Evolutionary conservation across 164 flowering plant genomes (phyloP), one percentile per base, ranked within the genome.

Genomic region (Annona cherimola): DNA sequence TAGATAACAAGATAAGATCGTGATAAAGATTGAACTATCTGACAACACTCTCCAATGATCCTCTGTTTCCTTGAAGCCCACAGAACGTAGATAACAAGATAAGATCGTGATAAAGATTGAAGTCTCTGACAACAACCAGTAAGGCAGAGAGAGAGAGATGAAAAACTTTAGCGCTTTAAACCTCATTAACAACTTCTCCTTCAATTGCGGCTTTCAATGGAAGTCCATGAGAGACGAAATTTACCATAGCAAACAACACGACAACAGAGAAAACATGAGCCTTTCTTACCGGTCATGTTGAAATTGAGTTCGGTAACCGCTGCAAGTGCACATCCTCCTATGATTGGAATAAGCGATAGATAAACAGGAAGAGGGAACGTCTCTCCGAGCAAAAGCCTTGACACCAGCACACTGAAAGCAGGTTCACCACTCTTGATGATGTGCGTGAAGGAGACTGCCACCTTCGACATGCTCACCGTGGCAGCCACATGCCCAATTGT

Each of bases 361-460:
- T 88, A 89, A 35, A 89, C 93, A 0, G 86, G 40, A 19, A 73
- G 4, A 0, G 92, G 93, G 71, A 89, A 90, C 11, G 87, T 78
- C 76, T 90, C 96, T 4, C 96, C 96, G 76, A 90, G 73, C 42
- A 90, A 60, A 74, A 88, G 79, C 76, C 89, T 84, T 9, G 95
- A 90, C 46, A 92, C 93, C 86, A 92, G 73, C 0, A 90, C 97
- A 67, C 91, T 89, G 74, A 92, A 92, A 71, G 93, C 94, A 54
- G 95, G 97, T 77, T 92, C 97, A n/a, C 86, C 90, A 75, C 92
- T 87, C 85, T 92, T 92, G 79, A 92, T 92, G 76, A 90, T 90
- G 71, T 90, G 97, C 57, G 97, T 92, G 78, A 92, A 92, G 5
- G 95, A 92, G 61, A 92, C 95, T 11, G 92, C 97, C 63, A 89